Conservation (phyloP, 2,329 filamentous ascomycete species). For the Drechmeria coniospora region DNA sequence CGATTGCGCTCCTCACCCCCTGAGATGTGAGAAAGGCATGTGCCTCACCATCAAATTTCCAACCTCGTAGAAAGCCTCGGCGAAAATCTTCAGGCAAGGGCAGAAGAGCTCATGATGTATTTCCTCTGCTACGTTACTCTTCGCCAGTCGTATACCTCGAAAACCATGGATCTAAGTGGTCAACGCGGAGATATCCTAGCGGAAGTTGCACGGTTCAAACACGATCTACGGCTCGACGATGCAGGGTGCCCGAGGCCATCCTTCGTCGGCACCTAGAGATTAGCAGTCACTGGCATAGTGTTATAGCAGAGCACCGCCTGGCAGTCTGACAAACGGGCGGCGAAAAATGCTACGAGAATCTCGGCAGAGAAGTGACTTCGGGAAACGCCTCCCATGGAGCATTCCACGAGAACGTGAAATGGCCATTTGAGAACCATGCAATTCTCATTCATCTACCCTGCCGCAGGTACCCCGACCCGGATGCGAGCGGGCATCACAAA, state of each 20-base stretch:
- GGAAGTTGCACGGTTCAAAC: too few species aligned
- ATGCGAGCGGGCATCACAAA: constrained; percentile 14
- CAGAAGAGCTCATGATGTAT: constrained; percentile 33
- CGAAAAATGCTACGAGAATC: constrained; percentile 5
- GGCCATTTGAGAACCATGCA: constrained; percentile 49
- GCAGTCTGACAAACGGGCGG: too few species aligned
- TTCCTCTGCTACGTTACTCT: constrained; percentile 46
- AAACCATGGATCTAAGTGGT: constrained; percentile 55
- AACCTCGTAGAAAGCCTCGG: constrained; percentile 50
- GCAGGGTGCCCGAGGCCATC: too few species aligned
- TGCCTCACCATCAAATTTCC: constrained; percentile 79
- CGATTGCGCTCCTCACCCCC: too few species aligned
- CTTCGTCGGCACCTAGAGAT: too few species aligned
- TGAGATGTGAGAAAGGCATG: too few species aligned
- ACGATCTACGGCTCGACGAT: too few species aligned
- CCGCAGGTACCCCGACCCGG: constrained; percentile 15
- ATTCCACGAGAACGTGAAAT: constrained; percentile 56
- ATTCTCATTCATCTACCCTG: constrained; percentile 29
- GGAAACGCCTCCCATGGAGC: constrained; percentile 63
- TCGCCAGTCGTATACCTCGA: constrained; percentile 90
- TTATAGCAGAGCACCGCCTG: too few species aligned
- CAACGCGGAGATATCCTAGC: constrained; percentile 84
- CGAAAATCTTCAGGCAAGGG: constrained; percentile 72
- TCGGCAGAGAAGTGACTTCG: constrained; percentile 32
- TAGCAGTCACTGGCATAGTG: too few species aligned